Percentiles rank a stretch among this genome's conserved stretches.
These are phyloP conservation scores for Pyrenochaeta sp. DNA, from an alignment of 2,329 filamentous ascomycete genomes.

Conservation along the genomic window DNA sequence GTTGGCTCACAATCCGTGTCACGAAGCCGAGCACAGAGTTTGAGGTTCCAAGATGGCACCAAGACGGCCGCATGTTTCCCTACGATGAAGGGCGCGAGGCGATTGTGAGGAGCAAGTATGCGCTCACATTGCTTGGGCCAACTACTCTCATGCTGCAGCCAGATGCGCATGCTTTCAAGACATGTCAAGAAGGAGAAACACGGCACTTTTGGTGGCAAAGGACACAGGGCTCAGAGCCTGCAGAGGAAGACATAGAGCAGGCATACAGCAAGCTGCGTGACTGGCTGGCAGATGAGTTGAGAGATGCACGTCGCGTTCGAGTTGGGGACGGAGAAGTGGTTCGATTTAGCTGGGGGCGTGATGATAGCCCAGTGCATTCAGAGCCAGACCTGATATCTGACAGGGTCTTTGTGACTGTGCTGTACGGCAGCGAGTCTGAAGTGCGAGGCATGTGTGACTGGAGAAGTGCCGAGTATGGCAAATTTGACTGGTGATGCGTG, in stretches of 20 bases:
- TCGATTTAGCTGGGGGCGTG: constrained; percentile 13
- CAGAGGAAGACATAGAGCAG: background rate
- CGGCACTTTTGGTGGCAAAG: background rate
- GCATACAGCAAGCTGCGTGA: background rate
- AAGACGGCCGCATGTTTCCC: constrained; percentile 15
- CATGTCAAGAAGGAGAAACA: background rate
- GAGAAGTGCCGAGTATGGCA: background rate
- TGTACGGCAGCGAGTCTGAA: constrained; percentile 15
- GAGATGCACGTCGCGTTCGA: background rate
- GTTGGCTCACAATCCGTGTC: constrained; percentile 4
- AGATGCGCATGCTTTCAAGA: background rate
- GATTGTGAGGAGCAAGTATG: constrained; percentile 11
- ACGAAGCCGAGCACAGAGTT: constrained; percentile 3
- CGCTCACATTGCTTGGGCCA: constrained; percentile 7
- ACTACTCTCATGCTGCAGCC: constrained; percentile 4
- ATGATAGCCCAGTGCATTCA: constrained; percentile 19
- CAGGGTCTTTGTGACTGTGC: constrained; percentile 17
- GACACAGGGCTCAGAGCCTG: background rate
- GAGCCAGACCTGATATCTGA: constrained; percentile 12
- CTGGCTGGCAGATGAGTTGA: constrained; percentile 8
- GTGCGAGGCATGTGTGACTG: constrained; percentile 8
- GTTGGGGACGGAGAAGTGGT: background rate
- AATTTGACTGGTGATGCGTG: too few relatives aligned
- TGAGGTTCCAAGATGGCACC: constrained; percentile 14
- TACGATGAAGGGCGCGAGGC: constrained; percentile 2